Evolutionary conservation across 2,329 filamentous ascomycete genomes (phyloP), one percentile per base, ranked within the genome.

Genomic region (Penicillium sp.): DNA sequence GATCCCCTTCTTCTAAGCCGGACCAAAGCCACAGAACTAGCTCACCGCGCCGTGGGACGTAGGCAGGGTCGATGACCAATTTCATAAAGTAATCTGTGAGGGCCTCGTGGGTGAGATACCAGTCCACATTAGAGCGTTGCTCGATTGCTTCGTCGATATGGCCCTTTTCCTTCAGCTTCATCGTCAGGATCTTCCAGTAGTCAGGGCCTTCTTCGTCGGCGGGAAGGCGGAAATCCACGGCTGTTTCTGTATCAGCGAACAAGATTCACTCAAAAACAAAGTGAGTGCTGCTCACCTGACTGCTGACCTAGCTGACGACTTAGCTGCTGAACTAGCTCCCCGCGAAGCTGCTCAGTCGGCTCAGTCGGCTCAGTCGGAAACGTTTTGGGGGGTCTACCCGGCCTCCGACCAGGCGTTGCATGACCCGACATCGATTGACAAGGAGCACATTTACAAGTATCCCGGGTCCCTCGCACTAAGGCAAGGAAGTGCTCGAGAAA

Each of bases 401-500:
- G 14, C 10, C 27, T 54, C 38, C 36, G 38, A 40, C 38, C 38
- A 40, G 38, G 47, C 13, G 16, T 39, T 9, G 18, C 8, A 47
- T 24, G 22, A 21, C 29, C 61, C 9, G 59, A 49, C 31, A 57
- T 32, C 16, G 61, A 67, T 5, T 36, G 59, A 55, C 83, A 86
- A 7, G 79, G 66, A 1, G 76, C 75, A 61, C 84, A 87, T 2
- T 65, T 57, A 55, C 84, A 86, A 2, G 71, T 69, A 5, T 64
- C 68, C 40, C 69, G 70, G 47, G 78, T 13, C 78, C 75, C 78
- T 86, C 84, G 22, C 86, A 64, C 65, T 79, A 76, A 47, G 22
- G 18, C 16, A 2, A 77, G 70, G 64, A 87, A 86, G 56, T 87
- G 85, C 0, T 79, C 78, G 46, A 77, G 83, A 59, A 85, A 85